phyloP scores from a whole-genome alignment of 495 filamentous ascomycete species.

The Xylona heveae region DNA sequence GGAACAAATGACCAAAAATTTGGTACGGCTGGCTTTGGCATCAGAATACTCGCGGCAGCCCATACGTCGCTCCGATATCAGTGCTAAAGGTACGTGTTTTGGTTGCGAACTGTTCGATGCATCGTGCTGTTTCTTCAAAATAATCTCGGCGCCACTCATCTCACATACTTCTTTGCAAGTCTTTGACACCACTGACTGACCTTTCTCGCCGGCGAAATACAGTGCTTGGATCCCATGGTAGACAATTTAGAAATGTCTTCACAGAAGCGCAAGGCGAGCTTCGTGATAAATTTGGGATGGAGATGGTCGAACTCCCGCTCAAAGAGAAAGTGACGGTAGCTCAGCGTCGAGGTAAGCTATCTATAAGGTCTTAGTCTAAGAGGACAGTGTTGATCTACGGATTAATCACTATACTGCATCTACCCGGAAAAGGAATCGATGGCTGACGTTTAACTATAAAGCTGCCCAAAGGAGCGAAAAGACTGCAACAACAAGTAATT shows the following conservation, averaged over 20 bases:
- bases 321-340: constrained; percentile 58
- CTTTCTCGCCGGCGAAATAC: background rate
- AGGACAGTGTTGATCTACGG: no score
- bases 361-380: constrained; percentile 18
- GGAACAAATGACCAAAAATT: constrained; percentile 62
- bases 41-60: constrained; percentile 70
- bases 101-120: background rate
- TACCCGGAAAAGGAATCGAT: no score
- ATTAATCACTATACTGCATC: no score
- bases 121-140: constrained; percentile 1
- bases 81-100: constrained; percentile 34
- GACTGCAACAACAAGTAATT: constrained; percentile 30
- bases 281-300: constrained; percentile 55
- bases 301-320: constrained; percentile 58
- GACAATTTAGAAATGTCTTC: constrained; percentile 20
- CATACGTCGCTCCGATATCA: constrained; percentile 60
- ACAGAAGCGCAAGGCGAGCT: constrained; percentile 23
- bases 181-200: no score
- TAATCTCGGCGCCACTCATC: no score
- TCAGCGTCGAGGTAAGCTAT: constrained; percentile 51
- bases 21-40: constrained; percentile 74
- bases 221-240: constrained; percentile 19
- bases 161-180: no score
- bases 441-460: constrained; percentile 9
- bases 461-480: constrained; percentile 35